Conservation (phyloP, 2,329 filamentous ascomycete species). For the Exophiala alcalophila region DNA sequence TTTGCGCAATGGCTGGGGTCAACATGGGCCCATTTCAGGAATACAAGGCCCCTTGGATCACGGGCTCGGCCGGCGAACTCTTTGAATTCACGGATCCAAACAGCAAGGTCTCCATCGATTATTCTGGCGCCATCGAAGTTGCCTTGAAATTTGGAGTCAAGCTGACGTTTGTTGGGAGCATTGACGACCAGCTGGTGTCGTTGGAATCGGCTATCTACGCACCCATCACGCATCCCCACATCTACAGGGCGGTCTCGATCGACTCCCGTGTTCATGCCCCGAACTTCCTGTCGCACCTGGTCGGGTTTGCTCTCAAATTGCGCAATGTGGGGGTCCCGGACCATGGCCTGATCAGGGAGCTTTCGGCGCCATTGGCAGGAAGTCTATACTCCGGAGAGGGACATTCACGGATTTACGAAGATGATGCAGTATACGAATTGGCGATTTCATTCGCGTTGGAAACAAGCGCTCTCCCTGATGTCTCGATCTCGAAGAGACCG, state of each 20-base stretch:
- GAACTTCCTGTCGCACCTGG: slow-evolving; percentile 88
- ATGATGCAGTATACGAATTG: slow-evolving; percentile 77
- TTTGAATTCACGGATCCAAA: slow-evolving; percentile 87
- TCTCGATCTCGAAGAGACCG: slow-evolving; percentile 53
- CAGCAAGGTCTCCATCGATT: slow-evolving; percentile 77
- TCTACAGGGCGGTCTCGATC: slow-evolving; percentile 93
- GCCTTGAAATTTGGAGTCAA: slow-evolving; percentile 76
- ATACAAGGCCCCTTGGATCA: slow-evolving; percentile 84
- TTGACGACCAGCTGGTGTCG: slow-evolving; percentile 94
- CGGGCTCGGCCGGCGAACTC: slow-evolving; percentile 85
- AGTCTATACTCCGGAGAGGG: slow-evolving; percentile 90
- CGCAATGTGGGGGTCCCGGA: slow-evolving; percentile 91
- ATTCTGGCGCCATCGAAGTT: slow-evolving; percentile 70
- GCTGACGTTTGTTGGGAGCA: slow-evolving; percentile 85
- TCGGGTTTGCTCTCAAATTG: slow-evolving; percentile 89
- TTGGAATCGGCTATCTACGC: slow-evolving; percentile 91
- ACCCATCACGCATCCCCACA: slow-evolving; percentile 82
- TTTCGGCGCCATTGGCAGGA: slow-evolving; percentile 83
- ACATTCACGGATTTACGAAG: slow-evolving; percentile 90
- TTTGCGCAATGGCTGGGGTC: slow-evolving; percentile 88
- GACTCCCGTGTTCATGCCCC: slow-evolving; percentile 88
- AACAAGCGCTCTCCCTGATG: slow-evolving; percentile 56
- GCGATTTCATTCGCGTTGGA: slow-evolving; percentile 71
- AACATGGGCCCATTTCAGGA: slow-evolving; percentile 90
- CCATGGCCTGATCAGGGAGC: slow-evolving; percentile 86